Base-by-base conservation (phyloP, 306 rosid genomes). In the Gillenia trifoliata region DNA sequence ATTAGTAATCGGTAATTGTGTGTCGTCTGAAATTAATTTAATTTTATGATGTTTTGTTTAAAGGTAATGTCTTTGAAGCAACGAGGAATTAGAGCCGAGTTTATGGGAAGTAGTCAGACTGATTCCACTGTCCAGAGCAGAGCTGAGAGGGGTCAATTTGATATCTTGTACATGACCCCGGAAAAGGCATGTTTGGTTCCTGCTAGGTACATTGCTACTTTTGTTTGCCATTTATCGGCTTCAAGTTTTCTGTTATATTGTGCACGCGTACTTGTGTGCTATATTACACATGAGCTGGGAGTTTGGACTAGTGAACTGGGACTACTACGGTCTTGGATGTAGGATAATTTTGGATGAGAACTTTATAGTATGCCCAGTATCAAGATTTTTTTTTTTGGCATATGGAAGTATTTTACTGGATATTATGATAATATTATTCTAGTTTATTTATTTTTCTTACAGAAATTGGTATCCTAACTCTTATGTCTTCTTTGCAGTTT, bases 31-130 rank as follows among this genome's bases (percentile, higher is more conserved):
- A 30, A 26, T 40, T 17, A 0, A 15, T 4, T 47, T 7, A 47
- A 47, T 11, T 20, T 34, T 66, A 41, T 64, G 8, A 15, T n/a
- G 68, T 66, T 64, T 17, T 23, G 52, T 64, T 20, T 17, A 70
- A 62, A 93, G 98, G 98, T 93, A 22, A 93, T 93, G 98, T 84
- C 93, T 85, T 85, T 93, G 80, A 87, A 89, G 76, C 88, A 93
- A 83, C 79, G 96, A 62, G 98, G 98, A 36, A 78, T 93, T 77
- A 87, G 81, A 80, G 93, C 96, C 25, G 95, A 93, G 82, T 89
- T 86, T 84, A 92, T 93, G 72, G 93, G 91, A 56, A 93, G 98
- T 28, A 81, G 90, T 82, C 98, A 90, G 83, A 89, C 83, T 22
- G 96, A 93, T 78, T 33, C 66, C 64, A 86, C 85, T 10, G 86